These are phyloP conservation scores for Backusella luteola DNA, from an alignment of 192 early-diverging fungal species.

Conservation along the genomic window DNA sequence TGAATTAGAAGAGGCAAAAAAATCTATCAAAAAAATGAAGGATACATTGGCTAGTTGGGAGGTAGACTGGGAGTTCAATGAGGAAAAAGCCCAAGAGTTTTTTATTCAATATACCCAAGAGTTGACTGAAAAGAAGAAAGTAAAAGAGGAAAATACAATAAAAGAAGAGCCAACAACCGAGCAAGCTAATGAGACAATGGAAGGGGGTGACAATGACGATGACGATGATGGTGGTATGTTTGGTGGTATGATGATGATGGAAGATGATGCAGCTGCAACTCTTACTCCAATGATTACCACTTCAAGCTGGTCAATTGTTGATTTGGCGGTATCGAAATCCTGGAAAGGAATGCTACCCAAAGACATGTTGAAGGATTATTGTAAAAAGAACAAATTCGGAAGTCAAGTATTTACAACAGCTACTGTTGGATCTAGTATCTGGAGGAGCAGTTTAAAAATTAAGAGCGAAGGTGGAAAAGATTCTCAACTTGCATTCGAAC, in stretches of 20 bases:
- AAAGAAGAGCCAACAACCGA: not conserved
- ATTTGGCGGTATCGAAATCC: slow-evolving; percentile 4
- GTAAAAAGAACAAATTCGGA: not conserved
- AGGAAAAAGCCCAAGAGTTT: slow-evolving; percentile 30
- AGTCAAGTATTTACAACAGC: not conserved
- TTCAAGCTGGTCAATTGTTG: not conserved
- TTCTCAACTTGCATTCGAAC: not conserved
- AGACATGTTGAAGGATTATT: slow-evolving; percentile 16
- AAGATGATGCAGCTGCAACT: not conserved
- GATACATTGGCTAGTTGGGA: slow-evolving; percentile 35
- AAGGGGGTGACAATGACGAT: slow-evolving; percentile 34
- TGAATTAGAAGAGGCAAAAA: slow-evolving; percentile 7
- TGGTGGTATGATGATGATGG: slow-evolving; percentile 18
- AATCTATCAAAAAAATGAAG: slow-evolving; percentile 32
- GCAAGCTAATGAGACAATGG: slow-evolving; percentile 14
- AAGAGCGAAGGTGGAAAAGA: not conserved
- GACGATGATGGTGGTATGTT: slow-evolving; percentile 32
- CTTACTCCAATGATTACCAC: not conserved
- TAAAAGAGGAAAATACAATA: not conserved
- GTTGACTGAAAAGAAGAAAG: slow-evolving; percentile 17
- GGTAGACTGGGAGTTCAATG: slow-evolving; percentile 40
- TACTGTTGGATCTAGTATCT: not conserved
- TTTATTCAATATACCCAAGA: slow-evolving; percentile 32
- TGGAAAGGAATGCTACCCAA: slow-evolving; percentile 26
- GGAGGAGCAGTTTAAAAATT: slow-evolving; percentile 13